Base-by-base conservation (phyloP, 345 rosid species). In the Bruguiera parviflora region DNA sequence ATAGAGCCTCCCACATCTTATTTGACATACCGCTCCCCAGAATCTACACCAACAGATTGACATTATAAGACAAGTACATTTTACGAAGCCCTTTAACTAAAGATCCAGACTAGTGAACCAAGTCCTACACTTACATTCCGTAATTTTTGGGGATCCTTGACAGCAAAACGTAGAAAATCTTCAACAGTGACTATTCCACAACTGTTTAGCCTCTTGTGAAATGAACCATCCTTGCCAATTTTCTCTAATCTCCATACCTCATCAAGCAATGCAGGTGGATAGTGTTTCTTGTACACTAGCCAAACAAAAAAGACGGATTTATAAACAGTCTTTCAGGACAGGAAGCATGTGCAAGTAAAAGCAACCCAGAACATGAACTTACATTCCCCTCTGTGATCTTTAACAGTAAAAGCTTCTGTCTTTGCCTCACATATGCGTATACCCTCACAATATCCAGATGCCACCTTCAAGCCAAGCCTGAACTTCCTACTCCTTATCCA, bases 11-110 rank as follows among this genome's bases (percentile, higher is more conserved):
- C 99, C 99, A 95, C 99, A 95, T 95, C 85, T 86, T 92, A 84
- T 92, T 95, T 71, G 99, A 92, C 98, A 95, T 95, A n/a, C 99
- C 99, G 57, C 94, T 88, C 65, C 99, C 99, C 61, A 95, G 96
- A 85, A 85, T 87, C 99, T 95, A 79, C 67, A 80, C 58, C 68
- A 65, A 43, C 56, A 64, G 65, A 63, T 3, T 59, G 39, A 73
- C 24, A 69, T 82, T 63, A 86, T 76, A 67, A 69, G 66, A 53
- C 28, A 64, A 66, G 47, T 64, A 52, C 53, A 63, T 27, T 29
- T 56, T 49, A 67, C 5, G 6, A 53, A 65, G 33, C 22, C 53
- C 37, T 59, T 65, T 22, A 69, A 59, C 65, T 80, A 56, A 57
- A 68, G 58, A 75, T 47, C 59, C 70, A 70, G 67, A 64, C 61